Percentiles rank a stretch among this genome's conserved stretches.
These are phyloP conservation scores for Talaromyces sp. DNA, from an alignment of 2,329 filamentous ascomycete genomes.

Conservation along the genomic window DNA sequence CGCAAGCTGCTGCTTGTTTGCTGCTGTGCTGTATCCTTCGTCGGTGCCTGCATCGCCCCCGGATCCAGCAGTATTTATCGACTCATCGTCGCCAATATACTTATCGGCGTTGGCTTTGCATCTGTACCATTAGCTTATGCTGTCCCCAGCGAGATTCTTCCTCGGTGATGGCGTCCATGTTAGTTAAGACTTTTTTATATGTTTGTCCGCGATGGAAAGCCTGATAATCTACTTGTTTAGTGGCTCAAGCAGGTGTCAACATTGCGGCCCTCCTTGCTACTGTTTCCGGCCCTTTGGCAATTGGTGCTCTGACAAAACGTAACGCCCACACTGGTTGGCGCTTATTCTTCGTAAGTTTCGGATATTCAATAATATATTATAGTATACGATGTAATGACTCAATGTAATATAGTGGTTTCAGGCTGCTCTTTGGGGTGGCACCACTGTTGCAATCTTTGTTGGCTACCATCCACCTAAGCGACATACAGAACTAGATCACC, in stretches of 20 bases:
- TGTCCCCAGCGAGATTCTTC: slow-evolving; percentile 5
- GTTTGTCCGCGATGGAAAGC: too few relatives aligned
- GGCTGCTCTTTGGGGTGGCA: slow-evolving; percentile 1
- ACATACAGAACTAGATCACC: slow-evolving; percentile 2
- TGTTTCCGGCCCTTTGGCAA: neutral
- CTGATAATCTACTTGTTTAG: too few relatives aligned
- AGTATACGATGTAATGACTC: neutral
- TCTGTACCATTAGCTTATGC: neutral
- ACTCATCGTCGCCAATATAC: neutral
- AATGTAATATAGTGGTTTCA: neutral
- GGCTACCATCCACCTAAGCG: slow-evolving; percentile 3
- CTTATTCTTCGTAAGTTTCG: neutral
- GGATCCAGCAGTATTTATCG: neutral
- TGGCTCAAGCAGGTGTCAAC: slow-evolving; percentile 3
- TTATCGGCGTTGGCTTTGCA: slow-evolving; percentile 3
- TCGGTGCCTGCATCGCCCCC: slow-evolving; percentile 1
- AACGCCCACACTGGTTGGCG: neutral
- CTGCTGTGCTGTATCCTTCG: neutral
- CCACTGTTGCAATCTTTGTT: neutral
- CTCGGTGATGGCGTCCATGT: slow-evolving; percentile 1
- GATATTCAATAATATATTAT: neutral
- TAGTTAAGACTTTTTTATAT: too few relatives aligned
- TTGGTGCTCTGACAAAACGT: neutral
- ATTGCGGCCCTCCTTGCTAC: neutral
- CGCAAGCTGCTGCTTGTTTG: neutral